Base-by-base conservation (phyloP, 257 asterid species). In the Gentiana dahurica region DNA sequence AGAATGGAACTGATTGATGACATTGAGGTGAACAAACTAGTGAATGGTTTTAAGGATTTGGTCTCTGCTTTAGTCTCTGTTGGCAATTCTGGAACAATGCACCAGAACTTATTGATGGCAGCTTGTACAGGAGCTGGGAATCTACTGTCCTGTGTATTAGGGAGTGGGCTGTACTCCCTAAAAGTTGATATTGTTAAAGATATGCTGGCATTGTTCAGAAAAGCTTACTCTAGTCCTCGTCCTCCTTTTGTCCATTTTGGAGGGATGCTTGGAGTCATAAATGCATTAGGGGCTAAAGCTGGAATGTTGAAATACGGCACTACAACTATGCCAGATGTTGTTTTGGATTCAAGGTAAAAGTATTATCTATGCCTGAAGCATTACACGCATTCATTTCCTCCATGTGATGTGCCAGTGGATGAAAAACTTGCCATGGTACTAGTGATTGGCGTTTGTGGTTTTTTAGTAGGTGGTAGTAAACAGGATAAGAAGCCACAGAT, bases 41-140 rank as follows among this genome's bases (percentile, higher is more conserved):
- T 81, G 69, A 67, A 71, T 49, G 73, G 77, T 68, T 79, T 70
- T 57, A 68, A 46, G 61, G 81, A 76, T 62, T 77, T 92, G 41
- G 75, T 83, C 41, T 79, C 93, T 64, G 81, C 76, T 55, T 81
- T 87, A 50, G 46, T 73, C 47, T 73, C 84, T 60, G 70, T 70
- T 64, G 66, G 77, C 65, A 79, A 53, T 59, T 79, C 79, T 67
- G 82, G 77, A 57, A 58, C 73, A 66, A 74, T 78, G 71, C 74
- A 71, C 65, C 86, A 75, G 65, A 85, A 76, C 84, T 77, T 92
- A 78, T 71, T 85, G 81, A 74, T 81, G 86, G 82, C 87, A 39
- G 80, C 94, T 73, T 87, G 93, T 78, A 79, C 80, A 51, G 97
- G 94, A 67, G 92, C 89, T 47, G 98, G 98, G 61, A 81, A 76